Base-by-base conservation (phyloP, 2,329 filamentous ascomycete genomes). In the Raffaelea arxii region DNA sequence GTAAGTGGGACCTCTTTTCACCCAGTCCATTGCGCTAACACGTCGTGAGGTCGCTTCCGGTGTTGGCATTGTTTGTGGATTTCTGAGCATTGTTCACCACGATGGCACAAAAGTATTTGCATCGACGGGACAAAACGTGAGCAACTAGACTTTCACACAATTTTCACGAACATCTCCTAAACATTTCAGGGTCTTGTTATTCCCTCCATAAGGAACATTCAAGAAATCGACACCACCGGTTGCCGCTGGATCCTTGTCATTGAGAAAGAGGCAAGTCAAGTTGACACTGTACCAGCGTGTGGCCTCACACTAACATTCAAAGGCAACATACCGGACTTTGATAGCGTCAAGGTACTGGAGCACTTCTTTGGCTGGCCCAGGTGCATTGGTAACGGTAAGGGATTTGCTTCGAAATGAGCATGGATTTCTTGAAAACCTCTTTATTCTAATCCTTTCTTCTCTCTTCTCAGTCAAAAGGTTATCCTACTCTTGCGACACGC, bases 291-390 rank as follows among this genome's bases (percentile, higher is more conserved):
- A 10, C 6, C n/a, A 10, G 14, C 2, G 19, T 23, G n/a, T 19
- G 10, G 4, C 18, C 2, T 23, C 6, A n/a, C n/a, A n/a, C n/a
- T n/a, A n/a, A n/a, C n/a, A n/a, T n/a, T n/a, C 18, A 1, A 25
- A 86, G 83, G 86, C 86, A n/a, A 84, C 81, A 0, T 91, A 89
- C 55, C 77, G 80, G 6, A 81, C 82, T 0, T 65, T 91, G 18
- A 70, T 77, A 1, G 70, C 71, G 6, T 74, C 73, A 0, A 56
- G 62, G 4, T 82, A 79, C 52, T 82, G 77, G 71, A 58, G 64
- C 12, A 61, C 54, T 0, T 75, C 66, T 1, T 24, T 64, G 2
- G 66, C 67, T 2, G 73, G 75, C 0, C 65, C 69, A n/a, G 82
- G 84, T 0, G 64, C 86, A n/a, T 59, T 87, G 1, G 56, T 90